Base-by-base conservation (phyloP, 2,329 filamentous ascomycete species). In the Aspergillus pseudoviridinutans region DNA sequence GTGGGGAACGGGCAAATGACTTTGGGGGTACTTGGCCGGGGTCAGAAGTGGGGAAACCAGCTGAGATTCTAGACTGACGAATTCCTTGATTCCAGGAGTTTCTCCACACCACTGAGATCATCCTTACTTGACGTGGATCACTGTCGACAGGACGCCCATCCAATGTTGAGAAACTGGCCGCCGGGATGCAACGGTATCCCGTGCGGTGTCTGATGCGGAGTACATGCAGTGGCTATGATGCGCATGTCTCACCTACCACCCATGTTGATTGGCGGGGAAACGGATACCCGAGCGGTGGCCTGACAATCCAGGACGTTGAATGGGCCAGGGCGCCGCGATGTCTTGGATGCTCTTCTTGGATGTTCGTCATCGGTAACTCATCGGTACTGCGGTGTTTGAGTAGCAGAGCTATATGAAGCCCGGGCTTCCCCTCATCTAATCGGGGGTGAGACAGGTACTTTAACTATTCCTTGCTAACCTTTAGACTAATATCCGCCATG, bases 191-290 rank as follows among this genome's bases (percentile, higher is more conserved):
- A 62, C 59, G 55, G 53, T 59, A 60, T 44, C 50, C 41, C 35
- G 12, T 54, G 51, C 24, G 24, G 24, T 17, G 35, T 58, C 61
- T 54, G 49, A 61, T 61, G 62, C 55, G 59, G 55, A 57, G 57
- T 55, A 56, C 47, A 56, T 58, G 55, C n/a, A 57, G 54, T 55
- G 50, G 54, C 54, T 29, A 47, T 59, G 60, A 64, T 66, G 59
- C 57, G 55, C 49, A 64, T 66, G 64, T 66, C 61, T 66, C 58
- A 65, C 51, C 60, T 58, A 10, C 46, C 7, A 58, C 35, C 47
- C 24, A 35, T 57, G 46, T 57, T 60, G 35, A 60, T 64, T 66
- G 62, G 62, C 42, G 27, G 29, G 27, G 53, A 35, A 14, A 50
- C n/a, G 20, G 53, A 56, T 27, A n/a, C 35, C 20, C 6, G 29